Conservation (phyloP, 768 basidiomycete species). For the Rhodotorula taiwanensis region DNA sequence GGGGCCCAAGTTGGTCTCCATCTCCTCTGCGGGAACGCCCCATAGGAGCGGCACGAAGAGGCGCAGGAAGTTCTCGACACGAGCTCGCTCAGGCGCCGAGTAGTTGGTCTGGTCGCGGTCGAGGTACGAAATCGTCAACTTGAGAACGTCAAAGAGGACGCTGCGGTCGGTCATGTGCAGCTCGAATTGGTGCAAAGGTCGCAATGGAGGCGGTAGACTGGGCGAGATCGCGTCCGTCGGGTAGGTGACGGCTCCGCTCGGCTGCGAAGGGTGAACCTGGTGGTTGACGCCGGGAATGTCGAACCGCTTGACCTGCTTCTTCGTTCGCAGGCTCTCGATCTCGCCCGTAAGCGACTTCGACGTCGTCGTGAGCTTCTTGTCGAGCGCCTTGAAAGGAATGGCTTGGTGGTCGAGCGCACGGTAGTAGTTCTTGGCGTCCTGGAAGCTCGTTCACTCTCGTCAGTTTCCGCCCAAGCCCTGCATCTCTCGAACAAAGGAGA, state of each 20-base stretch:
- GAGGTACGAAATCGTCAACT: slow-evolving; percentile 83
- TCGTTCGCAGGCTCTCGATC: slow-evolving; percentile 59
- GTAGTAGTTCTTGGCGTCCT: slow-evolving; percentile 92
- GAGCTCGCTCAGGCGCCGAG: slow-evolving; percentile 66
- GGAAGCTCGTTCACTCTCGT: not conserved
- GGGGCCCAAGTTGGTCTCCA: slow-evolving; percentile 47
- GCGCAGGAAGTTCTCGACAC: slow-evolving; percentile 79
- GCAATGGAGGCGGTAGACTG: slow-evolving; percentile 44
- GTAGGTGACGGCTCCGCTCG: not conserved
- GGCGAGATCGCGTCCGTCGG: slow-evolving; percentile 45
- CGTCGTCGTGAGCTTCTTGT: slow-evolving; percentile 85
- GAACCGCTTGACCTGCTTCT: slow-evolving; percentile 44
- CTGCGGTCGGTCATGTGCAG: slow-evolving; percentile 52
- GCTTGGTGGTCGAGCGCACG: slow-evolving; percentile 95
- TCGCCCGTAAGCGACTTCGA: slow-evolving; percentile 73
- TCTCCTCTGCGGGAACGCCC: slow-evolving; percentile 50
- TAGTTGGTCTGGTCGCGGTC: slow-evolving; percentile 64
- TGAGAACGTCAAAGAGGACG: slow-evolving; percentile 74
- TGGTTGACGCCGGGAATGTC: slow-evolving; percentile 27
- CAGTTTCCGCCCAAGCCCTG: accelerated
- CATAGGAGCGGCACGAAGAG: slow-evolving; percentile 76
- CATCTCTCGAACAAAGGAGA: not conserved
- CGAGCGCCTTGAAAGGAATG: slow-evolving; percentile 85
- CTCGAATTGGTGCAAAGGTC: slow-evolving; percentile 60
- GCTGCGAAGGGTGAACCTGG: slow-evolving; percentile 2